phyloP scores from a whole-genome alignment of 164 flowering plant genomes.

The Paratinospora sagittata region DNA sequence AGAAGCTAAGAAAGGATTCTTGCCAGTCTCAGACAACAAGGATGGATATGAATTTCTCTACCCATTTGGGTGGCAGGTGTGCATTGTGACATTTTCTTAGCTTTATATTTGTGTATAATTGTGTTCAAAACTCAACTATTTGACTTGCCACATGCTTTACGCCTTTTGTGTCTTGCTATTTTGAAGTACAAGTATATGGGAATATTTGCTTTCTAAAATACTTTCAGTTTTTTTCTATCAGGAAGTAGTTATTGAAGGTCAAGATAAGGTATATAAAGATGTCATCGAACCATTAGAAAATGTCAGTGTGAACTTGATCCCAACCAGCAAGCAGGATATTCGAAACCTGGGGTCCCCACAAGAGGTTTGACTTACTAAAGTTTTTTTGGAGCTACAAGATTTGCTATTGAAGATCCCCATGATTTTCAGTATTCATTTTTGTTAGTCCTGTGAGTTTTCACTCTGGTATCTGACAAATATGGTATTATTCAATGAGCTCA shows the following conservation, averaged over 20 bases:
- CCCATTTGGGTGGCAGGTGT: constrained; percentile 98
- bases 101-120: neutral
- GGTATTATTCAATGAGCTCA: constrained; percentile 24
- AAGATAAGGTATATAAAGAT: constrained; percentile 93
- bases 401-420: neutral
- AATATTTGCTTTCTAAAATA: neutral
- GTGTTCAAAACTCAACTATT: neutral
- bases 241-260: constrained; percentile 83
- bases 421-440: neutral
- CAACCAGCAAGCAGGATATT: constrained; percentile 63
- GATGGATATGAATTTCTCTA: constrained; percentile 74
- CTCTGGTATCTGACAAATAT: neutral
- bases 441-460: neutral
- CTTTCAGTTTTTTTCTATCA: constrained; percentile 19
- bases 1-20: constrained; percentile 78
- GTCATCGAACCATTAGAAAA: constrained; percentile 92
- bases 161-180: neutral
- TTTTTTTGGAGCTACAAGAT: neutral
- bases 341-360: constrained; percentile 85
- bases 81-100: constrained; percentile 4
- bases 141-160: neutral
- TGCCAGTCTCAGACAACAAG: constrained; percentile 62
- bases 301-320: constrained; percentile 72
- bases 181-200: neutral
- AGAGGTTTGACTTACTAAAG: constrained; percentile 38